phyloP scores from a whole-genome alignment of 1,139 yeast species.

The Hanseniaspora sp. region DNA sequence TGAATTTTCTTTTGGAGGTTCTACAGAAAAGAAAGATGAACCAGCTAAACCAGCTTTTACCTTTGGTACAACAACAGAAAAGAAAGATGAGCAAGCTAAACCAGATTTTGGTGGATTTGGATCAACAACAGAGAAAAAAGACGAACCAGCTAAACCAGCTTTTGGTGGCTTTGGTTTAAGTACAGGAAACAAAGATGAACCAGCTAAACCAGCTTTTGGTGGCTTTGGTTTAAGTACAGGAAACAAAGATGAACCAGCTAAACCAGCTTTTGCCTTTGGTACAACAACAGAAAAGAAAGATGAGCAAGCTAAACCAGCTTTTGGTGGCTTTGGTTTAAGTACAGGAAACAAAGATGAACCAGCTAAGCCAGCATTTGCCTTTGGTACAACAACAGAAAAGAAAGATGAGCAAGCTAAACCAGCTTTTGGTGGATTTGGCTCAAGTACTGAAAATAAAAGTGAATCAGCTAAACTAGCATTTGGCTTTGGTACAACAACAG shows the following conservation, averaged over 20 bases:
- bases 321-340: constrained; percentile 27
- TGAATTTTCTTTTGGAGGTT: constrained; percentile 18
- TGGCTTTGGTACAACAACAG: constrained; percentile 23
- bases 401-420: constrained; percentile 23
- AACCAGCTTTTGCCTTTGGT: constrained; percentile 19
- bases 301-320: constrained; percentile 24
- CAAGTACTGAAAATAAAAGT: constrained; percentile 21
- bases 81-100: constrained; percentile 20
- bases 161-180: constrained; percentile 25
- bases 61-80: constrained; percentile 21
- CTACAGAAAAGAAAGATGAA: constrained; percentile 19
- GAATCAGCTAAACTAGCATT: constrained; percentile 24
- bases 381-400: constrained; percentile 28
- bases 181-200: constrained; percentile 19
- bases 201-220: constrained; percentile 23
- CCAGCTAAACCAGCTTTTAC: constrained; percentile 20
- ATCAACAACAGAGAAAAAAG: constrained; percentile 19
- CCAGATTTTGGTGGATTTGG: constrained; percentile 24
- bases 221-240: constrained; percentile 20
- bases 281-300: constrained; percentile 19
- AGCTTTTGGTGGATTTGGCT: constrained; percentile 23
- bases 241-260: constrained; percentile 22
- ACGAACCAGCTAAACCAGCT: constrained; percentile 21
- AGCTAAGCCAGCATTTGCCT: constrained; percentile 24
- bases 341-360: constrained; percentile 20